Evolutionary conservation across 2,329 filamentous ascomycete genomes (phyloP).

Genomic region (Phaeosphaeriaceae sp.): DNA sequence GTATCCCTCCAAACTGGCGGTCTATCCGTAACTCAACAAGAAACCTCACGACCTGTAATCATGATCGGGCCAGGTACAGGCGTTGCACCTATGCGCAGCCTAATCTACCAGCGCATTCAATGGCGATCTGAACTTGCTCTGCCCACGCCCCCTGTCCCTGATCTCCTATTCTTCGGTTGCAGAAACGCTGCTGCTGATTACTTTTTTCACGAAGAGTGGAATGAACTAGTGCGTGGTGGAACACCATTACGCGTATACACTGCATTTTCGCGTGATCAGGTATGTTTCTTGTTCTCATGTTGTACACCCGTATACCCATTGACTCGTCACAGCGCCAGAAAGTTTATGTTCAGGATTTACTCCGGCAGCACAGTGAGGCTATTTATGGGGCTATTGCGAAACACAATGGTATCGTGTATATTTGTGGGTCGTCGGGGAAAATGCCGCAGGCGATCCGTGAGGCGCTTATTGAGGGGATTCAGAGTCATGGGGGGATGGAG

Average conservation of each 20-base stretch:
- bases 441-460: constrained; percentile 75
- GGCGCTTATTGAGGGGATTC: constrained; percentile 68
- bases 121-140: constrained; percentile 43
- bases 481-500: constrained; percentile 47
- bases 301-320: not conserved
- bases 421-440: constrained; percentile 68
- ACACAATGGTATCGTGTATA: constrained; percentile 60
- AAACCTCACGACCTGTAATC: constrained; percentile 66
- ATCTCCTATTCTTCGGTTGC: constrained; percentile 81
- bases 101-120: constrained; percentile 73
- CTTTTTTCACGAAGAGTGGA: constrained; percentile 83
- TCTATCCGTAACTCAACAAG: constrained; percentile 47
- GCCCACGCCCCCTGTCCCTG: constrained; percentile 12
- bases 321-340: constrained; percentile 55
- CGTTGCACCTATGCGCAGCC: constrained; percentile 79
- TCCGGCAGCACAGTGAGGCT: constrained; percentile 57
- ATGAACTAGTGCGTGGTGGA: constrained; percentile 48
- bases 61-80: constrained; percentile 87
- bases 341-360: constrained; percentile 71
- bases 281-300: constrained; percentile 13
- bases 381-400: constrained; percentile 62
- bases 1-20: constrained; percentile 64
- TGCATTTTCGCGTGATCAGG: constrained; percentile 75
- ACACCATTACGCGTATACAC: constrained; percentile 61
- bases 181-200: constrained; percentile 77